These are phyloP conservation scores for Rhynchosporium graminicola DNA, from an alignment of 2,329 filamentous ascomycete genomes.

Conservation along the genomic window DNA sequence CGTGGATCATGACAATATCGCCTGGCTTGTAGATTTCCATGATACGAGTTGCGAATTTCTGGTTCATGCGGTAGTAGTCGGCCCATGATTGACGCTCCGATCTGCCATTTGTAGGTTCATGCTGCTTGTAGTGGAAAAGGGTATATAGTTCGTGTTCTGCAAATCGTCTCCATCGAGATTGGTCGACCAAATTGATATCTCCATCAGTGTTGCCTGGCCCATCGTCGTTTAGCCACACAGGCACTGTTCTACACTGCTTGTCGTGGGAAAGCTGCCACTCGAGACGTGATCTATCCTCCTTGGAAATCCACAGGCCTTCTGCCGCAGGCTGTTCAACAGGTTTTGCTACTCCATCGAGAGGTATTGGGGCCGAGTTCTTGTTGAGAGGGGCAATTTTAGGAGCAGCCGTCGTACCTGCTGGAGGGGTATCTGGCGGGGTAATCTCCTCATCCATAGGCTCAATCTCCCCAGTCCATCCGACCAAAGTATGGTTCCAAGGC, in stretches of 20 bases:
- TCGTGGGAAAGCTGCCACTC: slow-evolving; percentile 74
- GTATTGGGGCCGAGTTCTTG: slow-evolving; percentile 77
- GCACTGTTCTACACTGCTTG: slow-evolving; percentile 75
- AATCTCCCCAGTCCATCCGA: slow-evolving; percentile 94
- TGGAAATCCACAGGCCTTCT: slow-evolving; percentile 71
- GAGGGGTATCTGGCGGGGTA: slow-evolving; percentile 51
- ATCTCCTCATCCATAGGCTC: slow-evolving; percentile 50
- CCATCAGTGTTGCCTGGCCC: slow-evolving; percentile 64
- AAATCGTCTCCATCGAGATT: slow-evolving; percentile 84
- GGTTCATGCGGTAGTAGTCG: slow-evolving; percentile 92
- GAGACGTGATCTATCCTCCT: slow-evolving; percentile 69
- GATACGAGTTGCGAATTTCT: slow-evolving; percentile 87
- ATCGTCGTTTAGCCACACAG: slow-evolving; percentile 87
- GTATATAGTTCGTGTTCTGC: slow-evolving; percentile 91
- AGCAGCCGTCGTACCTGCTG: slow-evolving; percentile 47
- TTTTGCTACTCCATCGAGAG: slow-evolving; percentile 63
- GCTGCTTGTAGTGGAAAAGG: slow-evolving; percentile 93
- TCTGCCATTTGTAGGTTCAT: slow-evolving; percentile 83
- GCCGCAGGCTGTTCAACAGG: slow-evolving; percentile 57
- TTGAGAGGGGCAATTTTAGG: slow-evolving; percentile 58
- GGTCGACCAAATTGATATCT: slow-evolving; percentile 72
- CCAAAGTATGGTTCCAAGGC: slow-evolving; percentile 87
- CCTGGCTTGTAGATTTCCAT: slow-evolving; percentile 87
- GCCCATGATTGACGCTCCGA: slow-evolving; percentile 82
- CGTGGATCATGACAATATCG: slow-evolving; percentile 89